Evolutionary conservation across 1,139 yeast genomes (phyloP).

Genomic region (Saccharomycopsis hybrid): DNA sequence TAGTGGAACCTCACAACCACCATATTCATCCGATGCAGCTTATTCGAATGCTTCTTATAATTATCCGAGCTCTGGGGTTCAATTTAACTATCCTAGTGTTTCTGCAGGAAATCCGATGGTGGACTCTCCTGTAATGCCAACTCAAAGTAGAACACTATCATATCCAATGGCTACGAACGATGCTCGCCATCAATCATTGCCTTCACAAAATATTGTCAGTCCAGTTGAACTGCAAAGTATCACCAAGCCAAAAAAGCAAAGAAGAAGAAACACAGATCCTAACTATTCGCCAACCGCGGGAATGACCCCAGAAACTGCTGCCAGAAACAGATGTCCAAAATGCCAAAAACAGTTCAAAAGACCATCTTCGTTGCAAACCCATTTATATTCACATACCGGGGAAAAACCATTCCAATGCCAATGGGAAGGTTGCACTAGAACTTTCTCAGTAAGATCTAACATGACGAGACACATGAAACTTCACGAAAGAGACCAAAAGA

Average conservation of each 20-base stretch:
- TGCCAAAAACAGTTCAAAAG: slow-evolving; percentile 75
- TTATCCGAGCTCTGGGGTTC: slow-evolving; percentile 1
- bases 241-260: slow-evolving; percentile 14
- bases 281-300: slow-evolving; percentile 19
- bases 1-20: slow-evolving; percentile 1
- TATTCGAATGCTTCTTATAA: not conserved
- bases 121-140: not conserved
- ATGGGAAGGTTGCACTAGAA: slow-evolving; percentile 58
- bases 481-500: slow-evolving; percentile 39
- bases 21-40: slow-evolving; percentile 1
- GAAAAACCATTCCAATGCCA: slow-evolving; percentile 73
- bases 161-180: not conserved
- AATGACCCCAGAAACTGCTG: slow-evolving; percentile 28
- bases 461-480: slow-evolving; percentile 71
- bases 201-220: not conserved
- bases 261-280: slow-evolving; percentile 21
- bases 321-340: slow-evolving; percentile 42
- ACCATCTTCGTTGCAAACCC: slow-evolving; percentile 76
- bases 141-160: slow-evolving; percentile 1
- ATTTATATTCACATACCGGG: slow-evolving; percentile 80
- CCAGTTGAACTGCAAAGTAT: not conserved
- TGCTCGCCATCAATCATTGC: slow-evolving; percentile 5
- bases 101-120: not conserved
- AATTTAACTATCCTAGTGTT: not conserved
- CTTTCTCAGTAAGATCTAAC: slow-evolving; percentile 75